Evolutionary conservation across 495 filamentous ascomycete genomes (phyloP).

Genomic region (Saxophila tyrrhenica): DNA sequence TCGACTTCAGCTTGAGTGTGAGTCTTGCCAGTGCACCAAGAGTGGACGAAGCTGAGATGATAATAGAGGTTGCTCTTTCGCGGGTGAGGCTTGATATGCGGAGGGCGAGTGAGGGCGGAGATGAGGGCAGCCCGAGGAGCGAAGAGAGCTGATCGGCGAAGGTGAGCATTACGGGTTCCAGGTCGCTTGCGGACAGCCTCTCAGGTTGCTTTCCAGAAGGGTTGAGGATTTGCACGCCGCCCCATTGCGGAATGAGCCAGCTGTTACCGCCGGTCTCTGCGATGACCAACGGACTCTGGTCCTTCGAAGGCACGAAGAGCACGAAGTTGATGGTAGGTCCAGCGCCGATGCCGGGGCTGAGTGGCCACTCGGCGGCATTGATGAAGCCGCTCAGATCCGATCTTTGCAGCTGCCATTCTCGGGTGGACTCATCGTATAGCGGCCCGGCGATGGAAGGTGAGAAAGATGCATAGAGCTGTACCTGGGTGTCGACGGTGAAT

Average conservation of each 20-base stretch:
- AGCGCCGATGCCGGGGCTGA: conserved; percentile 84
- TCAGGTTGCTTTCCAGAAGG: conserved; percentile 30
- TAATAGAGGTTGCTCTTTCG: conserved; percentile 70
- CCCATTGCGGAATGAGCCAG: conserved; percentile 96
- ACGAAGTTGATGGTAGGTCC: conserved; percentile 95
- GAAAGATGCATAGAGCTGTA: conserved; percentile 79
- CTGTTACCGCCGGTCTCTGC: conserved; percentile 65
- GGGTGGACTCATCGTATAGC: conserved; percentile 39
- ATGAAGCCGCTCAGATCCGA: conserved; percentile 89
- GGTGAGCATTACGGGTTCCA: conserved; percentile 70
- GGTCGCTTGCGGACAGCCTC: conserved; percentile 42
- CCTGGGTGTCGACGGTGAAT: conserved; percentile 93
- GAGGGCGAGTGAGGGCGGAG: conserved; percentile 67
- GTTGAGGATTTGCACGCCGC: conserved; percentile 75
- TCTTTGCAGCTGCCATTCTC: conserved; percentile 60
- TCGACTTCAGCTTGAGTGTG: conserved; percentile 72
- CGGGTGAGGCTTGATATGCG: conserved; percentile 74
- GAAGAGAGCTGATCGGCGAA: conserved; percentile 89
- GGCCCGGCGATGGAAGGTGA: conserved; percentile 58
- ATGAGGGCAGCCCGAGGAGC: conserved; percentile 73
- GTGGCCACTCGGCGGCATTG: conserved; percentile 94
- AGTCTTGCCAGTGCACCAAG: conserved; percentile 85
- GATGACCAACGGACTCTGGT: conserved; percentile 53
- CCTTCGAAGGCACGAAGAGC: conserved; percentile 60
- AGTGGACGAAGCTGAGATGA: conserved; percentile 85